Base-by-base conservation (phyloP, 1,284 basidiomycete species). In the Cryptococcus sp. region DNA sequence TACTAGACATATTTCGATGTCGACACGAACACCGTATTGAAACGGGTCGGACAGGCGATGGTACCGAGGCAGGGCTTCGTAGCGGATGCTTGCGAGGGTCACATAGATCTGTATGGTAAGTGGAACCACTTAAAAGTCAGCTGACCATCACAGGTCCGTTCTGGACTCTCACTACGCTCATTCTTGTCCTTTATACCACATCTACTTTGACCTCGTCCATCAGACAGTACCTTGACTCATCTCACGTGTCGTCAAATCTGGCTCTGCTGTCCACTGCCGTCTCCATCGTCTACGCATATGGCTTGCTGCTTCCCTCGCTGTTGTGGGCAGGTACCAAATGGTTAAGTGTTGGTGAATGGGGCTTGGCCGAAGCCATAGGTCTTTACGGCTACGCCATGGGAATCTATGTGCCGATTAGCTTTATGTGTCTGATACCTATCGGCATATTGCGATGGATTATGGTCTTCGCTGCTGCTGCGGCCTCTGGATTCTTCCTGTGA, bases 161-260 rank as follows among this genome's bases (percentile, higher is more conserved):
- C 81, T 97, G 93, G 93, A 90, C 92, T 0, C 84, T 94, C 50
- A 93, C 92, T 0, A 95, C 93, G 1, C 85, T 96, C 63, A 89
- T 95, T 51, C 91, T 96, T 71, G 83, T 87, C 1, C 85, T 96
- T 55, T 96, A 93, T 81, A 85, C 94, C 57, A 93, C 90, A 38
- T 94, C 93, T 0, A 92, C 90, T 22, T 85, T 96, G 46, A 90
- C 88, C 1, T 85, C 89, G 7, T 90, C 90, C 42, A 88, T 96
- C 66, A 82, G 87, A 1, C 83, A 85, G 20, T 95, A 92, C 78
- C 83, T 95, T 43, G 88, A 88, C 25, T 64, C 67, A 41, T 53
- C 59, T 3, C 59, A 50, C 50, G 55, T 47, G 11, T 54, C 25
- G 23, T 62, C 68, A 1, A 86, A 96, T 78, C 92, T 95, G 74